phyloP scores from a whole-genome alignment of 129 eudicot species.

The Flaveria trinervia region DNA sequence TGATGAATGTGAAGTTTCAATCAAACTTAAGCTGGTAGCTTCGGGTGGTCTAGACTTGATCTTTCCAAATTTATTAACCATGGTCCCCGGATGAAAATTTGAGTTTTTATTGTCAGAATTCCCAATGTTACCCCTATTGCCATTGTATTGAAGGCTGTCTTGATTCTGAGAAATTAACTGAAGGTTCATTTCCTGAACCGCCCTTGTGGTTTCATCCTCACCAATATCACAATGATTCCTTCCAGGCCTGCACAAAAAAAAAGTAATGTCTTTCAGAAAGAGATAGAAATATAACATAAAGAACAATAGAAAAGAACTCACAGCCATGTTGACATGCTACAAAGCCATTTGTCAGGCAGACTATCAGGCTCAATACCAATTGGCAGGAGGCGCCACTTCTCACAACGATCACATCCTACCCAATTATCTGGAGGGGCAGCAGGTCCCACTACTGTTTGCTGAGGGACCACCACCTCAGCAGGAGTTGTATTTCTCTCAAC shows the following conservation, averaged over 20 bases:
- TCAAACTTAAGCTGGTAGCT: conserved; percentile 33
- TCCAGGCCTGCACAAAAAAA: conserved; percentile 61
- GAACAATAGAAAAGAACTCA: conserved; percentile 45
- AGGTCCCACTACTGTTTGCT: conserved; percentile 34
- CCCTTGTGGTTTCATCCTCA: conserved; percentile 71
- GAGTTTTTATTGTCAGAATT: conserved; percentile 28
- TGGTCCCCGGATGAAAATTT: conserved; percentile 26
- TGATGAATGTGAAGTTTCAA: conserved; percentile 36
- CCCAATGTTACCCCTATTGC: conserved; percentile 22
- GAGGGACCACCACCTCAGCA: conserved; percentile 33
- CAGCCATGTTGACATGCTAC: conserved; percentile 88
- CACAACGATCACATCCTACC: conserved; percentile 74
- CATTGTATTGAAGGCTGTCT: conserved; percentile 26
- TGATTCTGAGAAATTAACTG: conserved; percentile 42
- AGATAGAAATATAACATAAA: background rate
- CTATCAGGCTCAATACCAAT: conserved; percentile 44
- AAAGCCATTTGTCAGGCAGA: conserved; percentile 71
- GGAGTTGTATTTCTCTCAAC: conserved; percentile 31
- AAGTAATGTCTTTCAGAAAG: background rate
- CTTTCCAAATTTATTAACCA: conserved; percentile 39
- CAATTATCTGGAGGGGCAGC: conserved; percentile 48
- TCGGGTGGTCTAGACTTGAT: conserved; percentile 38
- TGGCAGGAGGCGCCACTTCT: conserved; percentile 80
- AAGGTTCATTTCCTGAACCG: conserved; percentile 45
- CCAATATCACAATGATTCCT: conserved; percentile 70